These are phyloP conservation scores for Hansenula sp. DNA, from an alignment of 1,139 yeast species.

Conservation along the genomic window DNA sequence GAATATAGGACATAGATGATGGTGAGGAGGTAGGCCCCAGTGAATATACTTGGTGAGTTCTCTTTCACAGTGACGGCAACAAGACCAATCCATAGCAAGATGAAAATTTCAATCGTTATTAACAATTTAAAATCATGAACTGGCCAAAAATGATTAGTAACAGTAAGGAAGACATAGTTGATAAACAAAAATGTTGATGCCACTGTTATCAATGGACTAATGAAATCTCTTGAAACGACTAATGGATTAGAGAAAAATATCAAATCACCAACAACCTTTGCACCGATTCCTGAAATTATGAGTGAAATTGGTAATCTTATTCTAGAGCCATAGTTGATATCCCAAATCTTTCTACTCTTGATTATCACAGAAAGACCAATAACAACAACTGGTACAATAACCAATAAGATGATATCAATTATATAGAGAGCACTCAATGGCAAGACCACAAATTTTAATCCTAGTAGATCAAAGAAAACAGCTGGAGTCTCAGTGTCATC, in stretches of 20 bases:
- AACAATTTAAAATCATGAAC: conserved; percentile 71
- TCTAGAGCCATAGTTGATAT: conserved; percentile 39
- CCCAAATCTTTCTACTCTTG: conserved; percentile 47
- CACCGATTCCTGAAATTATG: conserved; percentile 34
- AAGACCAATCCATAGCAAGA: conserved; percentile 52
- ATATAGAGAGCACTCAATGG: conserved; percentile 44
- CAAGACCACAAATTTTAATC: conserved; percentile 47
- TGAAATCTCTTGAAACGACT: conserved; percentile 53
- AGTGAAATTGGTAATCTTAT: conserved; percentile 57
- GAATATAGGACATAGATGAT: conserved; percentile 49
- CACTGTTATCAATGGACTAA: conserved; percentile 43
- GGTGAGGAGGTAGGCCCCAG: conserved; percentile 57
- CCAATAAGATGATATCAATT: conserved; percentile 45
- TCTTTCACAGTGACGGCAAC: conserved; percentile 44
- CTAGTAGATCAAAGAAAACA: conserved; percentile 58
- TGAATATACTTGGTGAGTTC: conserved; percentile 43
- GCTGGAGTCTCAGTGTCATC: conserved; percentile 40
- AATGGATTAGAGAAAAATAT: conserved; percentile 45
- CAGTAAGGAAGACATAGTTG: conserved; percentile 53
- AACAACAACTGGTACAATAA: conserved; percentile 50
- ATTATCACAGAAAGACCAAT: conserved; percentile 44
- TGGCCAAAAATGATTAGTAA: conserved; percentile 47
- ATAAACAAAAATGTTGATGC: conserved; percentile 42
- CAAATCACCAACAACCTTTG: conserved; percentile 33
- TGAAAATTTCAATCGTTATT: conserved; percentile 52